phyloP scores from a whole-genome alignment of 2,329 filamentous ascomycete species.

The Teratosphaeria viscida region DNA sequence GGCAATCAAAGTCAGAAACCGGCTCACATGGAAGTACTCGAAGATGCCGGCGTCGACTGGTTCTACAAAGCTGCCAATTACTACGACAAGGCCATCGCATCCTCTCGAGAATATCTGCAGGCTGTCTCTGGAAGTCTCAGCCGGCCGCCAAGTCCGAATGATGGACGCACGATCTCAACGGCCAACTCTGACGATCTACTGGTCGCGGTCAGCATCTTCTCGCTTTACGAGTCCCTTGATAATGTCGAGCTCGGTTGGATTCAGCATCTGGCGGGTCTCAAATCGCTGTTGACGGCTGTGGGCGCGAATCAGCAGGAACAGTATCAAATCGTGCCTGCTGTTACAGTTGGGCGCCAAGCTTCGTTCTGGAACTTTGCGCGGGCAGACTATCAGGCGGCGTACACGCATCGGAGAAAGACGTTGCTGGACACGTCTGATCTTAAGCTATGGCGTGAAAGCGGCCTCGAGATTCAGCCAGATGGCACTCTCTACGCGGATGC shows the following conservation, averaged over 20 bases:
- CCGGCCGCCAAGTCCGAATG: constrained; percentile 13
- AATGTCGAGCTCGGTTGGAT: constrained; percentile 50
- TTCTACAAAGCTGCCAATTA: constrained; percentile 51
- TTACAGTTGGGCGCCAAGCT: constrained; percentile 47
- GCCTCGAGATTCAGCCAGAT: constrained; percentile 45
- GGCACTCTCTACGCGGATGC: constrained; percentile 36
- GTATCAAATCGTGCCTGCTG: constrained; percentile 33
- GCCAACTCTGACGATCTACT: constrained; percentile 49
- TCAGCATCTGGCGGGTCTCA: constrained; percentile 51
- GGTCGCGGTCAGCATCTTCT: constrained; percentile 55
- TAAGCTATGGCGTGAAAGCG: constrained; percentile 52
- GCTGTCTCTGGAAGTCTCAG: constrained; percentile 20
- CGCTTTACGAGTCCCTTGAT: constrained; percentile 56
- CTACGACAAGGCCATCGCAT: constrained; percentile 39
- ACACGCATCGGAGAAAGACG: constrained; percentile 50
- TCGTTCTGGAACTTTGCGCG: constrained; percentile 61
- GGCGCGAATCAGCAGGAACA: constrained; percentile 19
- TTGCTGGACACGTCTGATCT: constrained; percentile 52
- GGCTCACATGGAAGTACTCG: constrained; percentile 43
- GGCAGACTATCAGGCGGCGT: constrained; percentile 28
- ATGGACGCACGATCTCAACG: constrained; percentile 15
- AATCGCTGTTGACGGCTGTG: constrained; percentile 46
- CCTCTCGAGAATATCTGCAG: constrained; percentile 40
- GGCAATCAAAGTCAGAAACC: constrained; percentile 39
- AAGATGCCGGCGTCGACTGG: constrained; percentile 40